Base-by-base conservation (phyloP, 306 rosid genomes). In the Casuarina cunninghamiana region DNA sequence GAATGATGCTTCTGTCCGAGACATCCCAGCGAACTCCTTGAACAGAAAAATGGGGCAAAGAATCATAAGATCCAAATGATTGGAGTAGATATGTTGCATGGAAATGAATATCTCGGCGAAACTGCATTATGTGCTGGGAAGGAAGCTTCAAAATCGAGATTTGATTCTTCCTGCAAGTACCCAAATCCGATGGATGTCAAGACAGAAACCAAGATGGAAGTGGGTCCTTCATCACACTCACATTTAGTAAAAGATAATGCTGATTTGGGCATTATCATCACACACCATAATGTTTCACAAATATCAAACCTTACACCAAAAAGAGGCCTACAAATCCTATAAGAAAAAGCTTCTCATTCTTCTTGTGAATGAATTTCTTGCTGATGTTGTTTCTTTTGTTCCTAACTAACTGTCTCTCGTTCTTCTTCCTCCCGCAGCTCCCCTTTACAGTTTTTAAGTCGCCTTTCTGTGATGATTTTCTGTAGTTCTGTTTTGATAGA, bases 301-400 rank as follows among this genome's bases (percentile, higher is more conserved):
- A 67, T 78, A 50, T 80, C 87, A 61, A 51, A 58, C 71, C 37
- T 49, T 73, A 69, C 86, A 37, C 79, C 69, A 49, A 85, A 54
- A 48, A 79, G 84, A 82, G 65, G 77, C 60, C 67, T 71, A 77
- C 81, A 80, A 67, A 55, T 76, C 44, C 53, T 45, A 85, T 72
- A 82, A 60, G 83, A 92, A 86, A 61, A 91, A 95, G 88, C 99
- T 95, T 91, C 93, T 95, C 65, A 86, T 95, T 76, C 97, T 95
- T 46, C 97, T 92, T 81, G 78, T 95, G 77, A 95, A 95, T 85
- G 99, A 97, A 17, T 75, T 95, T 62, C 99, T 95, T 81, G 96
- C 88, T 81, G 97, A 95, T 76, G 79, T 91, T 83, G 91, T 89
- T 75, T 6, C 10, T 48, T 10, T 11, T 45, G 68, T 75, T 79